Base-by-base conservation (phyloP, 1,284 basidiomycete species). In the Austroboletus niveus region DNA sequence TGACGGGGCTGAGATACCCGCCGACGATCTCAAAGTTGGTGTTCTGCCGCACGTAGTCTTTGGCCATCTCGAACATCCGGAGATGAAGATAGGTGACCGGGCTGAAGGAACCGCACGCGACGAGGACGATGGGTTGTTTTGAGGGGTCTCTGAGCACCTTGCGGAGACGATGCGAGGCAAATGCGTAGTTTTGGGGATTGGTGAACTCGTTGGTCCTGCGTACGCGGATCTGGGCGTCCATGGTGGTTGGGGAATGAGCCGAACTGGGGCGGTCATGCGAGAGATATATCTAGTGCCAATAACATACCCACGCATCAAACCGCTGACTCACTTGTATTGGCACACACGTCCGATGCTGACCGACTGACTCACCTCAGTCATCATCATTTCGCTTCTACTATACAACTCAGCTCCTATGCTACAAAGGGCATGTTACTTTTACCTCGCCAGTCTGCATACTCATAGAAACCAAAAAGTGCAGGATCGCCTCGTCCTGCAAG, bases 21-120 rank as follows among this genome's bases (percentile, higher is more conserved):
- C 91, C 94, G 61, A 97, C 80, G 61, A 98, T 87, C 75, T 97
- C 94, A 65, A 92, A 96, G 59, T 94, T 84, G 56, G 92, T 94
- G 62, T 91, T 92, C 66, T 97, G 94, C 48, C 93, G 82, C 53
- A 93, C 84, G 64, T 93, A 94, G 75, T 98, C 94, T 72, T 89
- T 92, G 52, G 94, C 94, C 94, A 98, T 97, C 71, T 97, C 94
- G 71, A 97, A 98, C 92, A 98, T 97, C 53, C 94, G 89, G 36
- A 92, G 85, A 65, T 88, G 87, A 52, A 91, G 83, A 61, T 88
- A 91, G 17, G 88, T 91, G 56, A 91, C 81, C 15, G 87, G 87
- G 66, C 84, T 89, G 77, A 90, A 90, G 57, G 87, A 90, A 38
- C 87, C 88, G 60, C 87, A 90, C 52, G 85, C 87, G 52, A 92